These are phyloP conservation scores for Nicotiana benthamiana DNA, from an alignment of 257 asterid species.

Conservation along the genomic window DNA sequence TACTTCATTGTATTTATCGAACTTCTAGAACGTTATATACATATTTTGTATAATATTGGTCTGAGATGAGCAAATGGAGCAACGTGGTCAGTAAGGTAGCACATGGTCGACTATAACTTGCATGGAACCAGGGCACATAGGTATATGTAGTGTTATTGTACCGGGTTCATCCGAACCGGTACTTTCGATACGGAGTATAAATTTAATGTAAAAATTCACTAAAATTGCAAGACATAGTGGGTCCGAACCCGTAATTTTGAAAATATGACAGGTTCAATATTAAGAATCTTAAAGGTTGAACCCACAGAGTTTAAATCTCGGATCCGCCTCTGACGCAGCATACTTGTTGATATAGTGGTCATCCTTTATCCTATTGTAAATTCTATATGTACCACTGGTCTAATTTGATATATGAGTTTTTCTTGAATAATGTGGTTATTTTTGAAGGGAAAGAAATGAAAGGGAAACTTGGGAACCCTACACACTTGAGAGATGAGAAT, in stretches of 20 bases:
- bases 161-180: no score
- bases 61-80: not conserved
- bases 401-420: not conserved
- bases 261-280: no score
- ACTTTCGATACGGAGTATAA: no score
- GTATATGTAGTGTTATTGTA: no score
- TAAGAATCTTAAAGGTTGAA: no score
- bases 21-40: not conserved
- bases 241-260: no score
- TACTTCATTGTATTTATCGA: not conserved
- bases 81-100: not conserved
- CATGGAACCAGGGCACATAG: not conserved
- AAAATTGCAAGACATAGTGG: no score
- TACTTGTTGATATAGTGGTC: not conserved
- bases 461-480: not conserved
- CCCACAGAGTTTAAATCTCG: no score
- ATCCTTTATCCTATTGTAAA: no score
- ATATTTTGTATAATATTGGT: not conserved
- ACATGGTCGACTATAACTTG: not conserved
- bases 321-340: no score
- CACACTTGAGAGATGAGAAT: not conserved
- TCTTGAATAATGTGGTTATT: not conserved
- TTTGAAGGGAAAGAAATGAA: not conserved
- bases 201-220: no score
- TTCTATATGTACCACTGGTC: not conserved